Evolutionary conservation across 306 rosid genomes (phyloP).

Genomic region (Hippophae gyantsensis): DNA sequence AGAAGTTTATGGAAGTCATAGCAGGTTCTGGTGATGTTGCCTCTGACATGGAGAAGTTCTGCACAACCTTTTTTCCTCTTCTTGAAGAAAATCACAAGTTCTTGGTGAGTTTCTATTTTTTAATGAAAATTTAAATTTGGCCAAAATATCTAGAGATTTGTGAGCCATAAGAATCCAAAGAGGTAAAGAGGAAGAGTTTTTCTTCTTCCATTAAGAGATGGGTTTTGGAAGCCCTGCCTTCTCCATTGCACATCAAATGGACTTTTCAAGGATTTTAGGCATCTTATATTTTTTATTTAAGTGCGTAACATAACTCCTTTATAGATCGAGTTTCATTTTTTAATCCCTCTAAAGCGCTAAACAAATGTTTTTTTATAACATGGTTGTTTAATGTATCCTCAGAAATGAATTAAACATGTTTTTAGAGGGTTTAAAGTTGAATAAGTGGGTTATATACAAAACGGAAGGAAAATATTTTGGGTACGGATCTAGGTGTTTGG

Average conservation of each 20-base stretch:
- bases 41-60: constrained; percentile 66
- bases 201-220: not conserved
- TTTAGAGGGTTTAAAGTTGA: too few relatives aligned
- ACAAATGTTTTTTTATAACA: too few relatives aligned
- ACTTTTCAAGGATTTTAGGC: not conserved
- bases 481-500: too few relatives aligned
- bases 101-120: constrained; percentile 45
- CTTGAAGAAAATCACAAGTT: constrained; percentile 91
- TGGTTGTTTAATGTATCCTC: too few relatives aligned
- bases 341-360: too few relatives aligned
- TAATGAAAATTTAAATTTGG: constrained; percentile 8
- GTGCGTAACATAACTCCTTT: not conserved
- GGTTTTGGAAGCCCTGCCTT: not conserved
- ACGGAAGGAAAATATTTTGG: too few relatives aligned
- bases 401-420: too few relatives aligned
- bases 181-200: not conserved
- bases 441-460: too few relatives aligned
- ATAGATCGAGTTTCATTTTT: too few relatives aligned
- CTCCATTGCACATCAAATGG: not conserved
- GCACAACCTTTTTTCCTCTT: constrained; percentile 54
- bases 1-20: constrained; percentile 90
- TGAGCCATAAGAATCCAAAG: not conserved
- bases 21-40: constrained; percentile 57
- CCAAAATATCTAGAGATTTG: not conserved
- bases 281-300: not conserved